These are phyloP conservation scores for Fraxinus anomala DNA, from an alignment of 257 asterid genomes.

Conservation along the genomic window DNA sequence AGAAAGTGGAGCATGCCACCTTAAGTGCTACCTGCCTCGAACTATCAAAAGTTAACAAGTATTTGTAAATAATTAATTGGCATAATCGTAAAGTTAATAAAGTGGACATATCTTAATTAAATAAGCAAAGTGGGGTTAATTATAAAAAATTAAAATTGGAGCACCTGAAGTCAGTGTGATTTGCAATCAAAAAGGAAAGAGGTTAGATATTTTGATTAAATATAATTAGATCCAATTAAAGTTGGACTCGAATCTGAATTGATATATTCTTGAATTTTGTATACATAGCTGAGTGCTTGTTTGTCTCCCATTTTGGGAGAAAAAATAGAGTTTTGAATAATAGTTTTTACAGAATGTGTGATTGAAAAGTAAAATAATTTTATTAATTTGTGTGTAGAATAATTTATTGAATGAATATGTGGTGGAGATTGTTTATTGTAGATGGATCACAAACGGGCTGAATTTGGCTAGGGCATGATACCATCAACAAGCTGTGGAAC, in stretches of 20 bases:
- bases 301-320: too few species aligned
- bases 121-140: constrained; percentile 17
- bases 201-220: too few species aligned
- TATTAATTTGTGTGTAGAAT: too few species aligned
- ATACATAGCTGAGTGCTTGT: too few species aligned
- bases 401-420: too few species aligned
- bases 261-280: too few species aligned
- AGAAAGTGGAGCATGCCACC: constrained; percentile 70
- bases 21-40: constrained; percentile 44
- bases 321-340: too few species aligned
- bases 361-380: too few species aligned
- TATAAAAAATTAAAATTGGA: constrained; percentile 17
- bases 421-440: too few species aligned
- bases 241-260: too few species aligned
- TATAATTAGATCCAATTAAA: background rate
- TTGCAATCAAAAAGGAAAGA: constrained; percentile 8
- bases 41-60: constrained; percentile 30
- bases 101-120: constrained; percentile 26
- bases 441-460: too few species aligned
- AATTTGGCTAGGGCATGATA: background rate
- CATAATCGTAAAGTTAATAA: constrained; percentile 31
- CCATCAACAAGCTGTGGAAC: background rate
- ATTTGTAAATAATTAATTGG: constrained; percentile 30
- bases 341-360: too few species aligned
- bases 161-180: constrained; percentile 22